Percentiles rank a stretch among this genome's conserved stretches.
Evolutionary conservation across 129 eudicot species (phyloP).

Genomic region (Silybum marianum): DNA sequence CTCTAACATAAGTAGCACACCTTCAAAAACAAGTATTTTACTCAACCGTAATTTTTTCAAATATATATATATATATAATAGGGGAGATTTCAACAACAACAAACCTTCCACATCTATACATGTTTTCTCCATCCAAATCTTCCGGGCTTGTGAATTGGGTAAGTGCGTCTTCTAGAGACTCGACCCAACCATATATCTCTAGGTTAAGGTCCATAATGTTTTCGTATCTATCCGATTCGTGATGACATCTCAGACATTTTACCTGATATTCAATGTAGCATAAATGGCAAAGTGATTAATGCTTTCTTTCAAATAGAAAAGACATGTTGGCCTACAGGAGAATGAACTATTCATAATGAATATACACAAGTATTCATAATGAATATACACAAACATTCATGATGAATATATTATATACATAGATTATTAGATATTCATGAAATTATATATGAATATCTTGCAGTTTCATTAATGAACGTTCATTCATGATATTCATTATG

Average conservation of each 20-base stretch:
- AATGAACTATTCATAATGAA: background rate
- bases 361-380: background rate
- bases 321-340: background rate
- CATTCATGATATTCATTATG: background rate
- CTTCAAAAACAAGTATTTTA: slow-evolving; percentile 40
- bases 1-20: slow-evolving; percentile 84
- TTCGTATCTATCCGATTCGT: slow-evolving; percentile 83
- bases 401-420: background rate
- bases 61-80: background rate
- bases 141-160: slow-evolving; percentile 88
- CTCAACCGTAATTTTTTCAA: background rate
- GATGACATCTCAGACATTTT: slow-evolving; percentile 80
- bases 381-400: background rate
- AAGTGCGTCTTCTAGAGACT: slow-evolving; percentile 84
- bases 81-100: too few species aligned
- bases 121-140: slow-evolving; percentile 95
- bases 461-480: background rate
- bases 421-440: background rate
- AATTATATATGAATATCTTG: background rate
- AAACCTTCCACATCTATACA: slow-evolving; percentile 95
- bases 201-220: slow-evolving; percentile 90
- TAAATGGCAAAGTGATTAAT: background rate
- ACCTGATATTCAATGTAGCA: slow-evolving; percentile 48
- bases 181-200: slow-evolving; percentile 88
- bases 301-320: background rate